Conservation (phyloP, 176 grass and related monocot species). For the Avena insularis region DNA sequence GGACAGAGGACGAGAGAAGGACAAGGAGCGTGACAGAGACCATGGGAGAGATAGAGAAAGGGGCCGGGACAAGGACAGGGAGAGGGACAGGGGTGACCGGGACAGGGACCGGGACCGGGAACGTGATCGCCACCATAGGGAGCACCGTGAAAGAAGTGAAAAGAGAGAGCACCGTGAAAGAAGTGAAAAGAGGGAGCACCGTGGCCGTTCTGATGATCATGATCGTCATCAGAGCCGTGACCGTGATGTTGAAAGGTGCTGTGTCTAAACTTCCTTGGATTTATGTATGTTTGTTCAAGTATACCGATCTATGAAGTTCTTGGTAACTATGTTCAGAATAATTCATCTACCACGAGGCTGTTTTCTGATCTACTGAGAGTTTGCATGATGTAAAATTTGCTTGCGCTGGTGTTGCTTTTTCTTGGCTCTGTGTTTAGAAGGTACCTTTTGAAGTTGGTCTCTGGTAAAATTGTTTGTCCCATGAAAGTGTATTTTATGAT, state of each 20-base stretch:
- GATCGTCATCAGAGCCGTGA: constrained; percentile 59
- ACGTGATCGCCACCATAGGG: constrained; percentile 75
- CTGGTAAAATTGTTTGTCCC: background rate
- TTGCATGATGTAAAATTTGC: background rate
- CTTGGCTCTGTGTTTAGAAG: background rate
- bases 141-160: constrained; percentile 72
- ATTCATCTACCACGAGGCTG: background rate
- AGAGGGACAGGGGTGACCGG: constrained; percentile 50
- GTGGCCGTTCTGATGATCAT: constrained; percentile 66
- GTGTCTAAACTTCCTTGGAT: background rate
- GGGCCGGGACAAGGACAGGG: constrained; percentile 55
- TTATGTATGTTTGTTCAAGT: background rate
- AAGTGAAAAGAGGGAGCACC: constrained; percentile 63
- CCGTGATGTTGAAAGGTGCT: constrained; percentile 69
- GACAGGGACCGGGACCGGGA: constrained; percentile 57
- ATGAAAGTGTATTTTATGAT: background rate
- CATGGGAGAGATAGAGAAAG: constrained; percentile 57
- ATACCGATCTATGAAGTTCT: background rate
- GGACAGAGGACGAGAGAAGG: constrained; percentile 63
- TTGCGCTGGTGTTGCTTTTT: background rate
- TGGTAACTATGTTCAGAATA: background rate
- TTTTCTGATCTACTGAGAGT: background rate
- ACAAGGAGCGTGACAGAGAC: constrained; percentile 63
- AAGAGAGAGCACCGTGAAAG: constrained; percentile 74
- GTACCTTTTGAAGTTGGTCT: background rate